Evolutionary conservation across 257 asterid genomes (phyloP).

Genomic region (Leptodermis oblonga): DNA sequence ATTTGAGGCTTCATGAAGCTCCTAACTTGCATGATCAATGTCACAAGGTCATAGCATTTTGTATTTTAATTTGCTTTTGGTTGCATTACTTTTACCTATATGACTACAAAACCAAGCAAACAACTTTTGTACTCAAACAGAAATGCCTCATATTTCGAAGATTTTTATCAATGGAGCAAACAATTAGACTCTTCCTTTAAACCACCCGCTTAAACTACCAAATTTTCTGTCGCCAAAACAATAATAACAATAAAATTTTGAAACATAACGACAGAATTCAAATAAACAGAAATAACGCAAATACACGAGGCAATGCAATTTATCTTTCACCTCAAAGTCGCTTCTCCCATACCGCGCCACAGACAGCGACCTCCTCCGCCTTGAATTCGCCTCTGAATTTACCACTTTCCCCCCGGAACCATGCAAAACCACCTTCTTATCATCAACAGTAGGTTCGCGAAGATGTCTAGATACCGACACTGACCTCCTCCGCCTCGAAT

Average conservation of each 20-base stretch:
- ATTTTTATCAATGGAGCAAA: not conserved
- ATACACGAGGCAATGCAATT: not conserved
- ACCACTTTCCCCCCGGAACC: constrained; percentile 29
- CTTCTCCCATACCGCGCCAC: constrained; percentile 56
- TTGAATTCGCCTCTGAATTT: constrained; percentile 37
- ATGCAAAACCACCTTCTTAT: constrained; percentile 18
- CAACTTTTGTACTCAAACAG: not conserved
- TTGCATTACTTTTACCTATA: not conserved
- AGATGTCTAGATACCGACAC: constrained; percentile 59
- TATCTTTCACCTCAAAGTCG: constrained; percentile 56
- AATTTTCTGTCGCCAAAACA: not conserved
- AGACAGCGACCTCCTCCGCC: constrained; percentile 70
- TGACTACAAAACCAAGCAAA: not conserved
- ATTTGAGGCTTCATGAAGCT: not conserved
- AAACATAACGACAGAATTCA: not conserved
- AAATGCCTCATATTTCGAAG: not conserved
- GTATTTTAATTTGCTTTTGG: not conserved
- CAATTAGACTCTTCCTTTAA: not conserved
- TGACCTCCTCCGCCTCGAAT: constrained; percentile 55
- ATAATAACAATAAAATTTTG: not conserved
- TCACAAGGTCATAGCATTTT: not conserved
- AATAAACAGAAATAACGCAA: not conserved
- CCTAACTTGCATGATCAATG: not conserved
- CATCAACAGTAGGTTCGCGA: constrained; percentile 30
- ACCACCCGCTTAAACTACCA: not conserved